A percentile compares a stretch with the other conserved stretches of the same genome.
Conservation (phyloP, 805 yeast genomes). For the Saccharomycopsis sp. region DNA sequence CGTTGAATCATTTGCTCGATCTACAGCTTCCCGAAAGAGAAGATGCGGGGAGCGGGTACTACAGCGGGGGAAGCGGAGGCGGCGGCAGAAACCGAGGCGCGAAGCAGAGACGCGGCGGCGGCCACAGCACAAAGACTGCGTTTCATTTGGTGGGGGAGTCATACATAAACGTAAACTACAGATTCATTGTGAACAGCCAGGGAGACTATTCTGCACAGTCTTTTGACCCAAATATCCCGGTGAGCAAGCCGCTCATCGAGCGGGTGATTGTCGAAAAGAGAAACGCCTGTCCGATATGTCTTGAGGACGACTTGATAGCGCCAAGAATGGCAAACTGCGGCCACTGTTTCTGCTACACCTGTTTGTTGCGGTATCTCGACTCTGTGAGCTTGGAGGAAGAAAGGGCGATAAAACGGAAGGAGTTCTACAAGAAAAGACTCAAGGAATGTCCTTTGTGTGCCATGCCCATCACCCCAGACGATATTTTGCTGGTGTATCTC, state of each 20-base stretch:
- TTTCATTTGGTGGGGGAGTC: constrained; percentile 55
- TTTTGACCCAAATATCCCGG: constrained; percentile 68
- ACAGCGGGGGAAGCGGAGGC: constrained; percentile 11
- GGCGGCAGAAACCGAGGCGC: constrained; percentile 19
- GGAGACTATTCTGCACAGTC: constrained; percentile 50
- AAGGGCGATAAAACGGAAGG: constrained; percentile 7
- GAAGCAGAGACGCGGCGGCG: constrained; percentile 25
- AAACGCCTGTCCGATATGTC: constrained; percentile 86
- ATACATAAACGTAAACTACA: constrained; percentile 76
- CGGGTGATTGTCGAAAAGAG: constrained; percentile 72
- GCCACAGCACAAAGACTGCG: constrained; percentile 27
- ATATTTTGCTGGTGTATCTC: constrained; percentile 59
- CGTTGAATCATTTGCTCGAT: constrained; percentile 61
- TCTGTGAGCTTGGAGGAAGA: constrained; percentile 30
- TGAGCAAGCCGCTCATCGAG: constrained; percentile 53
- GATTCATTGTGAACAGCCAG: constrained; percentile 69
- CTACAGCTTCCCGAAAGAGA: constrained; percentile 43
- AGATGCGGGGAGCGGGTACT: constrained; percentile 7
- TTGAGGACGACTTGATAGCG: constrained; percentile 76
- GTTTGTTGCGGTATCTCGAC: constrained; percentile 66
- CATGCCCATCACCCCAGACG: constrained; percentile 45
- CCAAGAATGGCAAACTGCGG: constrained; percentile 97
- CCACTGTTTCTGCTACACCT: constrained; percentile 80
- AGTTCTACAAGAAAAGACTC: constrained; percentile 35
- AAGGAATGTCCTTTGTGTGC: constrained; percentile 81